Base-by-base conservation (phyloP, 257 asterid genomes). In the Capsicum pubescens region DNA sequence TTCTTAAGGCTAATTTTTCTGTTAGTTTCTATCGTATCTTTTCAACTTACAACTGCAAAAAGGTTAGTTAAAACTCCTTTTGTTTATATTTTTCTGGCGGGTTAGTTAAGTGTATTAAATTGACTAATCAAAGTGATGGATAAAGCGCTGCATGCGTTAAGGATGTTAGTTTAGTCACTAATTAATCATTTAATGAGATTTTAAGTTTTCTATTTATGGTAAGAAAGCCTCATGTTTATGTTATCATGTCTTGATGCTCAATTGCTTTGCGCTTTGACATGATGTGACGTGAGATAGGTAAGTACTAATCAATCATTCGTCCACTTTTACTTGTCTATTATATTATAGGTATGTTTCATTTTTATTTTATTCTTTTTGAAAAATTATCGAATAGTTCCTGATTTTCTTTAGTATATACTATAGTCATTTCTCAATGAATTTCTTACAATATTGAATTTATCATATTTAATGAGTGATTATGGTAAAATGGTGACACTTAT, bases 271-370 rank as follows among this genome's bases (percentile, higher is more conserved):
- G 8, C 55, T 69, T 26, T 6, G 74, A 83, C 32, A 83, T 90
- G 93, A 90, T 77, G 86, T 82, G 95, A 92, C 90, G 74, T 1
- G 58, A 72, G 89, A 87, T 85, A 84, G 90, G 86, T 79, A 85
- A 87, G 70, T 81, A 80, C 56, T 86, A 3, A 44, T 44, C 6
- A 44, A 3, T 36, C 39, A 1, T 3, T 3, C 39, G 39, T 3
- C 39, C 1, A 36, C 39, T 36, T 36, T 1, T 36, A 36, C 39
- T 3, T 36, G 39, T 36, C 39, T 36, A 36, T 3, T 36, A 36
- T n/a, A n/a, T n/a, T n/a, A n/a, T n/a, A n/a, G n/a, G n/a, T 26
- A 26, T 26, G 32, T 26, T 26, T 26, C 32, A 26, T 26, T 26
- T 26, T 26, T 26, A 26, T 26, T 26, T 26, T 26, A 1, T 26